Base-by-base conservation (phyloP, 306 rosid species). In the Lablab purpureus region DNA sequence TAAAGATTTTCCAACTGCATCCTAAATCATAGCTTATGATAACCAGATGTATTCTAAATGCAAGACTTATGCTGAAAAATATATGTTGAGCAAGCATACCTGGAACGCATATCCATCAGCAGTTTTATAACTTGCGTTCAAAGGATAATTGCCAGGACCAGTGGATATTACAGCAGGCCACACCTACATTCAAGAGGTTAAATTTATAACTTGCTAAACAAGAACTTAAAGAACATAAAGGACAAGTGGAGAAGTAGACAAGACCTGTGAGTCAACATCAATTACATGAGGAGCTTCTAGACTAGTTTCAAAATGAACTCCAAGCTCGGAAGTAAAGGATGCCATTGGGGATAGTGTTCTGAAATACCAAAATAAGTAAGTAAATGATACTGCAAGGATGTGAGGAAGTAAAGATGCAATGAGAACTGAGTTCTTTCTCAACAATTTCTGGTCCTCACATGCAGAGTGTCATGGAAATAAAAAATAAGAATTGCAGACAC, bases 221-320 rank as follows among this genome's bases (percentile, higher is more conserved):
- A 80, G 40, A 49, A 79, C 76, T 73, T 51, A 70, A 46, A 67
- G 67, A 69, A 81, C 78, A n/a, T 76, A 81, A 62, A 54, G 65
- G 76, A 75, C 37, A 46, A 75, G 56, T 51, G 60, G 74, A 77
- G 63, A 59, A 52, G 32, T 10, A 65, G 66, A 12, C 10, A 58
- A 58, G 60, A 91, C 99, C 95, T 94, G 99, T 49, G 97, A 85
- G 65, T 89, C 89, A 84, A 88, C 83, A 85, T 89, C 95, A 87
- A 94, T 88, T 43, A 94, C 97, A 81, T 94, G 99, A 46, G 99
- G 95, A 81, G 99, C 97, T 88, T 94, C 97, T 52, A 94, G 90
- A 84, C 85, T 85, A 83, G 91, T 90, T 82, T 88, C 97, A 83
- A 94, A 94, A 79, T 87, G 90, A 84, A 88, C 87, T 77, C 97